Evolutionary conservation across 2,329 filamentous ascomycete species (phyloP), one percentile per base, ranked within the genome.

Genomic region (Venturiaceae sp.): DNA sequence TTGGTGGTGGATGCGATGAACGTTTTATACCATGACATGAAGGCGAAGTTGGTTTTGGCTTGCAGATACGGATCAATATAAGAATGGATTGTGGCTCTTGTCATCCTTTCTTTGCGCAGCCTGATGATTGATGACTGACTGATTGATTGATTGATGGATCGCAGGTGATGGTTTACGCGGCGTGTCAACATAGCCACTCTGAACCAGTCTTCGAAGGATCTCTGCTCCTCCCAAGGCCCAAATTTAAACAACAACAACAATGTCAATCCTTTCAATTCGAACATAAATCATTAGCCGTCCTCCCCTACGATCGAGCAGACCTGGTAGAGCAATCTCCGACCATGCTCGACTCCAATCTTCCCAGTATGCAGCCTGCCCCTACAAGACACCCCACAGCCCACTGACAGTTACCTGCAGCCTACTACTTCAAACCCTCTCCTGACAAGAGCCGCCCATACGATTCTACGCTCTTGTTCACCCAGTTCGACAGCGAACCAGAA

Each of bases 401-500:
- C 28, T 53, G 23, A 34, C 34, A 36, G 14, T 7, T 4, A 5
- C 2, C 16, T 23, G 21, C n/a, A 56, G 47, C 58, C 14, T 59
- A 59, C 52, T 59, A 55, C 37, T 59, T 56, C 52, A 55, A 50
- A 19, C 58, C 58, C 26, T 56, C 58, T 16, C 23, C 26, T 6
- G 58, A 59, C n/a, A 55, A 55, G 36, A 46, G 9, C n/a, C 28
- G 58, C 5, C 52, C 33, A 4, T 56, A 77, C 80, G 67, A 79
- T 62, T 73, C 80, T 55, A 75, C 81, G 62, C 78, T 77, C 65
- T 76, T 80, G 60, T 80, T 60, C 46, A 61, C 81, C 36, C 80
- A 95, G 66, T 83, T 91, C 72, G 92, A 91, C 71, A 86, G 87
- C 62, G 90, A 96, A 39, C 88, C 89, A 0, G 75, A 81, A 23